Percentiles rank a stretch among this genome's conserved stretches.
These are phyloP conservation scores for Ampelocalamus luodianensis DNA, from an alignment of 176 grass and related monocot genomes.

Conservation along the genomic window DNA sequence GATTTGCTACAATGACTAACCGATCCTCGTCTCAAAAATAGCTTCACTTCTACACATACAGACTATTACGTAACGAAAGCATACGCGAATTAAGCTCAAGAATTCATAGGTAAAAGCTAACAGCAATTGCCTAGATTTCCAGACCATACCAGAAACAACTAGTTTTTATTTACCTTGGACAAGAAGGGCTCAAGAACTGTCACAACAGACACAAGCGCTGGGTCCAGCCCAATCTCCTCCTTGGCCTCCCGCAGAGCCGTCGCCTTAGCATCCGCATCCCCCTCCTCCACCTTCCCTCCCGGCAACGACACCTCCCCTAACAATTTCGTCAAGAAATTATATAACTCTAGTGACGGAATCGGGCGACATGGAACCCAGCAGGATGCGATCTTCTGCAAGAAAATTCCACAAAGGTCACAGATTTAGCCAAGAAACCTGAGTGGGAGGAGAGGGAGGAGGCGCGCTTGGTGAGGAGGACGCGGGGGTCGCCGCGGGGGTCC, in stretches of 20 bases:
- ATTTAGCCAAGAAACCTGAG: constrained; percentile 46
- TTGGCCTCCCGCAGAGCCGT: constrained; percentile 85
- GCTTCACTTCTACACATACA: background rate
- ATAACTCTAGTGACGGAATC: background rate
- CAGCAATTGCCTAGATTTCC: background rate
- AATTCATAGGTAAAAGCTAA: constrained; percentile 13
- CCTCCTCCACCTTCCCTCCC: constrained; percentile 84
- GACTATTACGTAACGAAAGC: background rate
- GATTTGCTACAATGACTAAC: background rate
- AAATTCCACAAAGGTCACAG: background rate
- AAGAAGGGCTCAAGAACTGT: constrained; percentile 84
- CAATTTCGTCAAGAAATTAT: constrained; percentile 37
- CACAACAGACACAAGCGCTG: constrained; percentile 64
- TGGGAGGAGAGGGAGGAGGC: constrained; percentile 69
- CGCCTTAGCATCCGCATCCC: constrained; percentile 74
- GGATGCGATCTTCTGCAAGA: background rate
- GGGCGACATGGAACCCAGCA: background rate
- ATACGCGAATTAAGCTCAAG: background rate
- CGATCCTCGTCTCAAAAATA: background rate
- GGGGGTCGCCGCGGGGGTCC: constrained; percentile 50
- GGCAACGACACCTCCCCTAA: constrained; percentile 89
- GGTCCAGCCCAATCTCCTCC: constrained; percentile 90
- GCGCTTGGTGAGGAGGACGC: constrained; percentile 78
- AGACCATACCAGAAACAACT: background rate
- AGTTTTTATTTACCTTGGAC: constrained; percentile 67